phyloP scores from a whole-genome alignment of 148 eudicot species.

The Persicaria maculosa region DNA sequence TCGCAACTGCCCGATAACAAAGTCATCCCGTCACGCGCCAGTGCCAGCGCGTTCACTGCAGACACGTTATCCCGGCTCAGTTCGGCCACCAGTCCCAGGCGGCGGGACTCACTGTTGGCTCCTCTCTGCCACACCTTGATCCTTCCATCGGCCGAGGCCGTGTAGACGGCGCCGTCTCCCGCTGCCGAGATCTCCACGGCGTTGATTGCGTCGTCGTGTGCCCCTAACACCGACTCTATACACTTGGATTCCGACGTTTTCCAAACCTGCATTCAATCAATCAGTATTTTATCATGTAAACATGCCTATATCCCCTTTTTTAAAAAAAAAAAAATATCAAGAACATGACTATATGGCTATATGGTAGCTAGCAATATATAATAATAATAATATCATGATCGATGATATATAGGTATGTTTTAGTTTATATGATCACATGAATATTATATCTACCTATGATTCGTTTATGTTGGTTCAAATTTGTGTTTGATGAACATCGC shows the following conservation, averaged over 20 bases:
- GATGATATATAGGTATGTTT: no score
- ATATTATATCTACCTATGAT: no score
- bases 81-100: conserved; percentile 7
- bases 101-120: conserved; percentile 7
- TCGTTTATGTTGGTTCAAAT: no score
- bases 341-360: no score
- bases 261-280: conserved; percentile 16
- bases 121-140: conserved; percentile 25
- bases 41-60: conserved; percentile 30
- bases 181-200: conserved; percentile 19
- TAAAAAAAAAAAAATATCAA: no score
- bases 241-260: conserved; percentile 24
- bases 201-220: conserved; percentile 37
- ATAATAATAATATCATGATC: no score
- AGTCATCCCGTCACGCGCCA: conserved; percentile 21
- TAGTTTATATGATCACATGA: no score
- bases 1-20: conserved; percentile 33
- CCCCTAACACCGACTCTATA: conserved; percentile 25
- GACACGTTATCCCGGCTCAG: conserved; percentile 23
- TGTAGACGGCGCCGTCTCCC: conserved; percentile 19
- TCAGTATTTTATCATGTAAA: no score
- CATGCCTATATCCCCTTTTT: no score
- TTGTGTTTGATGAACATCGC: no score
- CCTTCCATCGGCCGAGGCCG: conserved; percentile 32
- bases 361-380: no score